Evolutionary conservation across 1,284 basidiomycete species (phyloP), one percentile per base, ranked within the genome.

Genomic region (Ustilago curta): DNA sequence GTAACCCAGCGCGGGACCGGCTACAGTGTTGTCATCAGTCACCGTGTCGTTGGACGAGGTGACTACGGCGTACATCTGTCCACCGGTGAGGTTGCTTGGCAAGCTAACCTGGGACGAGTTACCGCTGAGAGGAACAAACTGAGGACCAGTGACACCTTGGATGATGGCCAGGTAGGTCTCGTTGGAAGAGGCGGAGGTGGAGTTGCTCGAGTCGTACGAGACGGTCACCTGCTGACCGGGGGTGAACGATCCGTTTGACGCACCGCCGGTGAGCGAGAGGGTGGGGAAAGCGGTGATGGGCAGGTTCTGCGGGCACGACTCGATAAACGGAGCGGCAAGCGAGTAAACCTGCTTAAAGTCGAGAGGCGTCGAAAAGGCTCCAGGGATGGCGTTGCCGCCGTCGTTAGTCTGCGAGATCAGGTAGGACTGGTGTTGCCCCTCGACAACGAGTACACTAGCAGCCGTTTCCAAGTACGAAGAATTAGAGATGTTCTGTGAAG

Each of bases 371-470:
- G 79, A 74, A 57, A 69, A 82, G 8, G 76, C 39, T 21, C 43
- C 27, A 0, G 76, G 76, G 23, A 76, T 67, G 3, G 56, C 53
- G 27, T 73, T 76, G 2, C 69, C 66, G 1, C 68, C 67, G 18
- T 70, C 59, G 18, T 58, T 42, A 2, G 59, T 65, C 59, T 71
- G 73, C 9, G 68, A 51, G 68, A 87, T 87, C 25, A 89, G 67
- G 31, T 86, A 83, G 3, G 68, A 65, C 4, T 88, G 87, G n/a
- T 90, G 86, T 39, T 88, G 87, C 0, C 87, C 85, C 35, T 87
- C 87, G 25, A 87, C 88, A 2, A 87, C 84, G 1, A 89, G 83
- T 19, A 88, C 77, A 16, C 63, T 60, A 11, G 63, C 83, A 3
- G 80, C 80, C 2, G 66, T 54, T 23, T 73, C 67, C 40, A 81